These are phyloP conservation scores for Aspergillus chevalieri DNA, from an alignment of 2,329 filamentous ascomycete species.

Conservation along the genomic window DNA sequence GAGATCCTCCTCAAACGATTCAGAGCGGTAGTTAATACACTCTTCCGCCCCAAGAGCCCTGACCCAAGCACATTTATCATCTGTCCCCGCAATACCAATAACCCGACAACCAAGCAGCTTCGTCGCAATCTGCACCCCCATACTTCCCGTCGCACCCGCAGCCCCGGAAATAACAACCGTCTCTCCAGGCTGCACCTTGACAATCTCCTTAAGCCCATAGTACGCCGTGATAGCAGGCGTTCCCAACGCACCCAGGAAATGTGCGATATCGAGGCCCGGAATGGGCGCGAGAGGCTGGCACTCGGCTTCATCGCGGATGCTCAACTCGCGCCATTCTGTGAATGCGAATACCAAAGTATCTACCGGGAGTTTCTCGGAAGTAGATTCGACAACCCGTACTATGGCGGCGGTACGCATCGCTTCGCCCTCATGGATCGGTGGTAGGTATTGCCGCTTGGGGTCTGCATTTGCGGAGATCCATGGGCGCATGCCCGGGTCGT, in stretches of 20 bases:
- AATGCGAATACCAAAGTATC: slow-evolving; percentile 31
- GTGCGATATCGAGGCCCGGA: slow-evolving; percentile 34
- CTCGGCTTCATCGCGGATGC: slow-evolving; percentile 30
- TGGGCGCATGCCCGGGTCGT: slow-evolving; percentile 49
- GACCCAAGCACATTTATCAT: slow-evolving; percentile 49
- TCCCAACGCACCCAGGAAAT: slow-evolving; percentile 38
- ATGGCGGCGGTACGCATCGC: slow-evolving; percentile 34
- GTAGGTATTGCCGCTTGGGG: slow-evolving; percentile 42
- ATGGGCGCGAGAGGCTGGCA: slow-evolving; percentile 22
- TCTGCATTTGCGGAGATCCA: slow-evolving; percentile 42
- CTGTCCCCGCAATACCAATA: slow-evolving; percentile 48
- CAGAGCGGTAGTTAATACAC: slow-evolving; percentile 51
- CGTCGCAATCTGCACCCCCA: slow-evolving; percentile 51
- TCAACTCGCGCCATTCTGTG: slow-evolving; percentile 39
- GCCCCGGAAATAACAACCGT: slow-evolving; percentile 44
- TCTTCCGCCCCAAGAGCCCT: slow-evolving; percentile 49
- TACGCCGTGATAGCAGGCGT: slow-evolving; percentile 43
- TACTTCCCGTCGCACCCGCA: slow-evolving; percentile 44
- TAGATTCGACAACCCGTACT: slow-evolving; percentile 34
- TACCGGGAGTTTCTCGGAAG: slow-evolving; percentile 16
- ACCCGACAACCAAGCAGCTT: slow-evolving; percentile 31
- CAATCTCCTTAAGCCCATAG: slow-evolving; percentile 39
- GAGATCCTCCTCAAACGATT: slow-evolving; percentile 44
- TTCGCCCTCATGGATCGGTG: slow-evolving; percentile 38
- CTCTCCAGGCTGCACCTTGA: slow-evolving; percentile 32